Conservation (phyloP, 305 asterid genomes). For the Fraxinus albicans region DNA sequence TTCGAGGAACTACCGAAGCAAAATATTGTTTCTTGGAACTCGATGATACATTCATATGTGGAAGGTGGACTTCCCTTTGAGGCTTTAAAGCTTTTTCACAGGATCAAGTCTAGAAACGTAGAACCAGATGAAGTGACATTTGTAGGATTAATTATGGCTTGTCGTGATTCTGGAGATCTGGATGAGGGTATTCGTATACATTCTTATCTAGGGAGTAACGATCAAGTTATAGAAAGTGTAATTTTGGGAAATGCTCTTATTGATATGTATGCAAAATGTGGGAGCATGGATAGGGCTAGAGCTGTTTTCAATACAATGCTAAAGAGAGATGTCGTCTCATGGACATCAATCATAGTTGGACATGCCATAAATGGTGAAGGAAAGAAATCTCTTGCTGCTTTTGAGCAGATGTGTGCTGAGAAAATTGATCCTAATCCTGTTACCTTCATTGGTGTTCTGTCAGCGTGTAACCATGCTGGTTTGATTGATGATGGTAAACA, state of each 20-base stretch:
- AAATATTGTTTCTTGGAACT: constrained; percentile 42
- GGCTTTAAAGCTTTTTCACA: constrained; percentile 33
- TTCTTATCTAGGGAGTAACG: constrained; percentile 35
- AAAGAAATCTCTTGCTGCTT: constrained; percentile 37
- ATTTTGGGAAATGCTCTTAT: constrained; percentile 52
- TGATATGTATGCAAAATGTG: constrained; percentile 71
- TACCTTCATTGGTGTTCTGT: constrained; percentile 48
- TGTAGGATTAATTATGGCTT: constrained; percentile 46
- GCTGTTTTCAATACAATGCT: constrained; percentile 38
- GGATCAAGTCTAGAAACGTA: constrained; percentile 26
- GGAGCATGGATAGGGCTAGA: constrained; percentile 41
- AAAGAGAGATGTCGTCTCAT: constrained; percentile 44
- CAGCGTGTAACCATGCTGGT: constrained; percentile 50
- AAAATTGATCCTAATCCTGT: constrained; percentile 46
- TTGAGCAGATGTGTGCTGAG: constrained; percentile 39
- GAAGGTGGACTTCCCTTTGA: constrained; percentile 33
- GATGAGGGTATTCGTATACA: constrained; percentile 31
- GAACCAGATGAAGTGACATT: constrained; percentile 40
- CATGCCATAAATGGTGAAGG: constrained; percentile 53
- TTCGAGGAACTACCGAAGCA: constrained; percentile 43
- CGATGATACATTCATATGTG: constrained; percentile 45
- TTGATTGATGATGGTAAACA: constrained; percentile 41
- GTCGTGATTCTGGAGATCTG: constrained; percentile 45
- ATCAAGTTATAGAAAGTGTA: constrained; percentile 24
- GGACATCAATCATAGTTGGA: constrained; percentile 55